Base-by-base conservation (phyloP, 108 stramenopile species). In the Mediolabrus comicus region DNA sequence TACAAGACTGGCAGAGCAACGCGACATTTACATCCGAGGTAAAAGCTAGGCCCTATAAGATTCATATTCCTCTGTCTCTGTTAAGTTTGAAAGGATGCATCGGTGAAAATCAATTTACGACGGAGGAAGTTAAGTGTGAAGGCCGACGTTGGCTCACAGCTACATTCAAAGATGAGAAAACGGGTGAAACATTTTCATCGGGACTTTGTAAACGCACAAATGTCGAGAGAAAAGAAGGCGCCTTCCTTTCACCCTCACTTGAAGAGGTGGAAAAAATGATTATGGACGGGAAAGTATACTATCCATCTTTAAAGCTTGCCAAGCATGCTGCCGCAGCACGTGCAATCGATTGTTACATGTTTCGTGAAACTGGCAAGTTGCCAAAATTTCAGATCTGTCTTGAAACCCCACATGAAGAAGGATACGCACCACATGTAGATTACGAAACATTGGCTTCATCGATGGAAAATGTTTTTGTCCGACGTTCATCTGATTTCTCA, bases 291-390 rank as follows among this genome's bases (percentile, higher is more conserved):
- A 72, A 56, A 61, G 70, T 72, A 14, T 72, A 63, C 51, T 72
- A 72, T 13, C 28, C 19, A 3, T 11, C 39, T 29, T 0, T 2
- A 12, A 54, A 29, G 13, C 26, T 70, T 14, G 76, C 76, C 0
- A 31, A 70, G 30, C 64, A 70, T 33, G 76, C 76, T 34, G 76
- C 76, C 8, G 76, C 76, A n/a, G 76, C 76, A 29, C 54, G 76
- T 25, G 76, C 76, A 9, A 65, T 77, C 34, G 76, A 77, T 35
- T 77, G 76, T 27, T 77, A 64, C 26, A 24, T 70, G 8, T 65
- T 33, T 53, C 69, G 77, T 2, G 65, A 69, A 30, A 41, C 8
- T 16, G 59, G 29, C 2, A 22, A 30, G 11, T 4, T 55, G 16
- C 30, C 32, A 3, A n/a, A 2, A 9, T 30, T 52, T 43, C 65